Evolutionary conservation across 2,329 filamentous ascomycete species (phyloP), one percentile per base, ranked within the genome.

Genomic region (Hymenotorrendiella dingleyae): DNA sequence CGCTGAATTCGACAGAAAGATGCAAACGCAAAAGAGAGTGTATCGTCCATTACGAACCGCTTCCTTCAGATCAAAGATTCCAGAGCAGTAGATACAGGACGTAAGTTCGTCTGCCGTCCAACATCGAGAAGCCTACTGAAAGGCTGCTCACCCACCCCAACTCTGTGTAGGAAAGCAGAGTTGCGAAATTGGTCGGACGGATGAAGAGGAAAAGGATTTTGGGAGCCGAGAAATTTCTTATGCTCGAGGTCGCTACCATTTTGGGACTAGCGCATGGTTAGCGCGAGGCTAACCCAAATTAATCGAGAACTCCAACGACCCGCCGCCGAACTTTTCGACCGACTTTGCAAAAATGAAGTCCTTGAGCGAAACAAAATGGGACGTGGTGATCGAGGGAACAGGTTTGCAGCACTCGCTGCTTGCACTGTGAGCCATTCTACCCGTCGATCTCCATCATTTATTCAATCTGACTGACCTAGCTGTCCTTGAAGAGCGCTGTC

Each of bases 31-130:
- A 22, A 11, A 22, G 34, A 23, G 38, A 36, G 64, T 86, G 81
- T 86, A 76, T 80, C 81, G 76, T 80, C 80, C 80, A 80, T 82
- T 86, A 72, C 84, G 84, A 88, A 83, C 84, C 73, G 80, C 83
- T 69, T 80, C 80, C 79, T 77, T 86, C 84, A 87, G 72, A 72
- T 70, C 66, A 67, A 67, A 52, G 47, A 81, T 77, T 88, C 83
- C 75, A 85, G 81, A 81, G 83, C 80, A 86, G 84, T 82, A 88
- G 84, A 88, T 88, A 88, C 84, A 82, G 81, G 81, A 78, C 73
- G 82, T 77, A 64, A 56, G 66, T 77, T 65, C 55, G 67, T 85
- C 79, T 85, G 64, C 74, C 80, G 76, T 80, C 72, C 75, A 70
- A 67, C 67, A 63, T 54, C 53, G 64, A 65, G 64, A 63, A 64